Percentiles rank a stretch among this genome's conserved stretches.
Evolutionary conservation across 129 eudicot species (phyloP).

Genomic region (Apium graveolens): DNA sequence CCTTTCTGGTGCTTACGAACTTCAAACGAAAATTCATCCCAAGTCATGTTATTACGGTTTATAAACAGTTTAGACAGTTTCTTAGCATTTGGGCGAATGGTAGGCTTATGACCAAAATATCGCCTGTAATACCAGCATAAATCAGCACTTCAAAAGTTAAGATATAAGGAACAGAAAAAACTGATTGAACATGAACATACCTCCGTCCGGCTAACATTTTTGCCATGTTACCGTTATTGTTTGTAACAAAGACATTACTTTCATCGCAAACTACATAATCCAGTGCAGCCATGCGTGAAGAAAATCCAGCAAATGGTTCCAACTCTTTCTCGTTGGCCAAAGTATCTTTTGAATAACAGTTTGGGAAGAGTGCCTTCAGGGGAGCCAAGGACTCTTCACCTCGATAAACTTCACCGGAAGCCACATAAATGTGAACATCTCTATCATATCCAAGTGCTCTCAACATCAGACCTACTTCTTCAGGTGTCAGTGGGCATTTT

Average conservation of each 20-base stretch:
- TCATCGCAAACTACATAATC: conserved; percentile 84
- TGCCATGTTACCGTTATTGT: conserved; percentile 91
- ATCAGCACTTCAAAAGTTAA: not conserved
- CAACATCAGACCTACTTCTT: conserved; percentile 87
- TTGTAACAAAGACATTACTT: conserved; percentile 76
- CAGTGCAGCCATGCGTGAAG: conserved; percentile 92
- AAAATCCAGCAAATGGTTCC: conserved; percentile 57
- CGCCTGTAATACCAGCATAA: conserved; percentile 41
- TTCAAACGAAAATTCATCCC: conserved; percentile 68
- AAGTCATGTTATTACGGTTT: conserved; percentile 60
- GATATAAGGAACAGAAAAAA: not conserved
- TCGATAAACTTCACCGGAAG: conserved; percentile 86
- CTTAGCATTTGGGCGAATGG: conserved; percentile 84
- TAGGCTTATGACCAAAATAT: conserved; percentile 86
- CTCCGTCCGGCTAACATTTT: conserved; percentile 80
- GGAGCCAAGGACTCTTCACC: conserved; percentile 88
- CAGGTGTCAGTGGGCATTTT: conserved; percentile 86
- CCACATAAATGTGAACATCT: conserved; percentile 68
- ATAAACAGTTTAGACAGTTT: conserved; percentile 45
- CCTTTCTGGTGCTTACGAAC: conserved; percentile 57
- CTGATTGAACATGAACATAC: conserved; percentile 22
- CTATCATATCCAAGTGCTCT: conserved; percentile 76
- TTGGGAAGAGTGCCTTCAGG: conserved; percentile 74
- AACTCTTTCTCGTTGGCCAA: conserved; percentile 54
- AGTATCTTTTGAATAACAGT: conserved; percentile 72